Evolutionary conservation across 75 land plant species (phyloP), one percentile per base, ranked within the genome.

Genomic region (Adiantum capillusveneris): DNA sequence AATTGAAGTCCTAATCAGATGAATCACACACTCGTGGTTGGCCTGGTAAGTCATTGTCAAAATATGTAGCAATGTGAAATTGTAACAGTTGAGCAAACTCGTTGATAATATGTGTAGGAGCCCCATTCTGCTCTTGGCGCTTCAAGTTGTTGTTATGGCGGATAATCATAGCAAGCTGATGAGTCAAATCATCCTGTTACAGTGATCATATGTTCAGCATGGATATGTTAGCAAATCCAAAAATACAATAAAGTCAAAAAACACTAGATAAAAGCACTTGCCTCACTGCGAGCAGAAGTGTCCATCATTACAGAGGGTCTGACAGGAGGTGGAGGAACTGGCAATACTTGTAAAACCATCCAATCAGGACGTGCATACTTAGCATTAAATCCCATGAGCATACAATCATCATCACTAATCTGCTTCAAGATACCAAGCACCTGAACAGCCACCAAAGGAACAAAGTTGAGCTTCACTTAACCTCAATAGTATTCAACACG

Each of bases 251-350:
- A 1, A 17, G 14, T 41, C 13, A 6, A 12, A 11, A n/a, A 11
- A 13, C 29, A 28, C 29, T 19, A 31, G 25, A 19, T 30, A 52
- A 44, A 66, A 12, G 21, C 28, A 36, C 82, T 64, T 72, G 68
- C 97, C 85, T 95, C 99, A 81, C 99, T 95, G 30, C 99, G 67
- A 0, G 81, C 77, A 29, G 88, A 87, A 39, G 94, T 86, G 63
- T 90, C 99, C 99, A 90, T 95, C 97, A 85, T 95, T 3, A 90
- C 88, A 45, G 97, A 90, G 34, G 99, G 99, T 62, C 99, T 78
- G 25, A 90, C 99, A 16, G 99, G 86, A 54, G 97, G 97, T 12
- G 99, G 99, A 60, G 99, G 99, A 65, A 95, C 77, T 6, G 97
- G 99, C 49, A 95, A 83, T 13, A 87, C 99, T 73, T 95, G 97